Evolutionary conservation across 768 basidiomycete species (phyloP), one percentile per base, ranked within the genome.

Genomic region (Mycena kentingensis): DNA sequence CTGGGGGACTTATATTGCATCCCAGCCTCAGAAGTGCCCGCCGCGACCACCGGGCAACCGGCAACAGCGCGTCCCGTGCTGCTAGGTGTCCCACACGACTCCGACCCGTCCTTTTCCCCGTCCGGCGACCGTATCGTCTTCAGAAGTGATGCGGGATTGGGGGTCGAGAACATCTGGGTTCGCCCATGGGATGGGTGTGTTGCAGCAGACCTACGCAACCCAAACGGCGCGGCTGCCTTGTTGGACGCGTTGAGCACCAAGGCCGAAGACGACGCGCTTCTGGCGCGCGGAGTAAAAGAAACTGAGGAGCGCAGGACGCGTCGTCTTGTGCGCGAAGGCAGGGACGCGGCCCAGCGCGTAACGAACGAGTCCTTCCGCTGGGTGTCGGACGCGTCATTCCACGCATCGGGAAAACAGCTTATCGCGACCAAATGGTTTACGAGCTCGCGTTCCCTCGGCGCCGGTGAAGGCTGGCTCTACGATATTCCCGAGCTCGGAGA

Each of bases 371-470:
- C 88, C 0, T 88, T 80, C 58, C 77, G 87, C 63, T 87, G 78
- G 78, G 76, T 88, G 4, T 80, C 81, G 24, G 87, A 88, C 51
- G 75, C 85, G 5, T 80, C 84, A 38, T 88, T 86, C 73, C 85
- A 90, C 61, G 83, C 86, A 3, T 81, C 80, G 10, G 84, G 84
- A 1, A 59, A 66, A 26, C 82, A 76, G 57, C 67, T 89, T 16
- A 70, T 89, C 47, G 85, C 87, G n/a, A 88, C 87, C 11, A 89
- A 89, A 64, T 87, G 87, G 87, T 88, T 87, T 57, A 87, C 82
- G 22, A 82, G 81, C 5, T 57, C 45, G 3, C 80, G 87, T 6
- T 84, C 82, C 44, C 71, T 88, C 27, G 85, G 84, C 29, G 86
- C 85, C 1, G 86, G 85, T 2, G 88, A 89, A 72, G 84, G 81